Percentiles rank a stretch among this genome's conserved stretches.
Conservation (phyloP, 768 basidiomycete genomes). For the Austroboletus festivus region DNA sequence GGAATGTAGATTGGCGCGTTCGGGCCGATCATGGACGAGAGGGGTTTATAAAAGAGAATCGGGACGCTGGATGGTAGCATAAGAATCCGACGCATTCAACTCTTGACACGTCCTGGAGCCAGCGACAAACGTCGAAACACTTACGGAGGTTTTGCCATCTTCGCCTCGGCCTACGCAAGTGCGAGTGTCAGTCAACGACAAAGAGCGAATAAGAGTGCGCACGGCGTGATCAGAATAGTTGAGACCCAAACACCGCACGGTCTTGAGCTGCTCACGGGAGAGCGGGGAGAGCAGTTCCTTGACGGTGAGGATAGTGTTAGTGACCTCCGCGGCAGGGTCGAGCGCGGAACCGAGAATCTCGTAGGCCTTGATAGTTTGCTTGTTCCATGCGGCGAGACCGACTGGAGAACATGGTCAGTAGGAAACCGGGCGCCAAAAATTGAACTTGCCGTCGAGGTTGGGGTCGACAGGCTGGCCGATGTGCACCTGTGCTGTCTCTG, state of each 20-base stretch:
- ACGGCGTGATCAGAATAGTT: conserved; percentile 87
- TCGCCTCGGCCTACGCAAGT: conserved; percentile 55
- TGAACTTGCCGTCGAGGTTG: conserved; percentile 53
- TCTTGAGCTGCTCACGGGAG: conserved; percentile 59
- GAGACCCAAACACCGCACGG: conserved; percentile 74
- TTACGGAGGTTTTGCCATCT: conserved; percentile 61
- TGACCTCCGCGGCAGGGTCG: conserved; percentile 63
- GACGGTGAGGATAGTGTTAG: conserved; percentile 63
- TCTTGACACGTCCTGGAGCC: too few species aligned
- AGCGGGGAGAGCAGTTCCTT: conserved; percentile 69
- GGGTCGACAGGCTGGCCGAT: conserved; percentile 74
- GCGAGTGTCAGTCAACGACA: not conserved
- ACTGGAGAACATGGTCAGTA: conserved; percentile 40
- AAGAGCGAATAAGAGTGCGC: conserved; percentile 18
- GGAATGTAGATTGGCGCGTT: conserved; percentile 64
- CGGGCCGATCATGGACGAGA: conserved; percentile 67
- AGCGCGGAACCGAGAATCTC: conserved; percentile 72
- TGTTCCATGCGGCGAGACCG: conserved; percentile 51
- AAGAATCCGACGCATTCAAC: not conserved
- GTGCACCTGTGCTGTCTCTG: conserved; percentile 70
- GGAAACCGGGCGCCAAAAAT: not conserved
- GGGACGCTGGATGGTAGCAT: conserved; percentile 47
- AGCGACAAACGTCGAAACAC: conserved; percentile 19
- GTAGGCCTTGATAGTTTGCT: conserved; percentile 57
- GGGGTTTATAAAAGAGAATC: conserved; percentile 77